Evolutionary conservation across 1,284 basidiomycete species (phyloP).

Genomic region (Polyporus tsugae): DNA sequence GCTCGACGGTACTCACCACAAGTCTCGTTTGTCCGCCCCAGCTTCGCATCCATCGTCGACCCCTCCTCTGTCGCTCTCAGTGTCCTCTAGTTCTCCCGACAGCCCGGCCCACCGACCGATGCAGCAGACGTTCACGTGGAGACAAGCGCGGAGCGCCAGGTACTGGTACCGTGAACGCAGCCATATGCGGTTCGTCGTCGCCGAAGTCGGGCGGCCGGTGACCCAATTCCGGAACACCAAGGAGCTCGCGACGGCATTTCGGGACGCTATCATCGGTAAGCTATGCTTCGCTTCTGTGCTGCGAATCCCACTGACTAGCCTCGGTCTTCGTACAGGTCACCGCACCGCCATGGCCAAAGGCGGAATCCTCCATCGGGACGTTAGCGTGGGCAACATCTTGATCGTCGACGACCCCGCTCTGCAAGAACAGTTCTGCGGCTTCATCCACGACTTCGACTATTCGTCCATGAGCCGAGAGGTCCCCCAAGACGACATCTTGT

Average conservation of each 20-base stretch:
- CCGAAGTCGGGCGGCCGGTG: constrained; percentile 24
- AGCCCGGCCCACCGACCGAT: neutral
- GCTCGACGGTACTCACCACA: neutral
- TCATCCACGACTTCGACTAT: constrained; percentile 24
- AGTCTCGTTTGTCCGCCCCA: neutral
- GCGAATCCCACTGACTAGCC: neutral
- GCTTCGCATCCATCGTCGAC: neutral
- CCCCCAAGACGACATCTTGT: neutral
- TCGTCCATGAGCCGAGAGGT: neutral
- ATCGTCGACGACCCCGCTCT: neutral
- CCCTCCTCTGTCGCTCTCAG: neutral
- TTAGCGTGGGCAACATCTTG: constrained; percentile 19
- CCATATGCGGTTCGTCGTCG: constrained; percentile 30
- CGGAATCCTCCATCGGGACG: constrained; percentile 18
- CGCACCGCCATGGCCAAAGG: neutral
- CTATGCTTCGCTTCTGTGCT: neutral
- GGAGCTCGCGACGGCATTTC: constrained; percentile 21
- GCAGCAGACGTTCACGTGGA: constrained; percentile 25
- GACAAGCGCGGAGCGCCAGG: neutral
- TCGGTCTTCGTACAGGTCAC: neutral
- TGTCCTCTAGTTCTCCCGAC: neutral
- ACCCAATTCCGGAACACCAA: constrained; percentile 20
- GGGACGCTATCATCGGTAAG: constrained; percentile 29
- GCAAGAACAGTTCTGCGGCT: constrained; percentile 5
- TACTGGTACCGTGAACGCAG: constrained; percentile 22